phyloP scores from a whole-genome alignment of 2,329 filamentous ascomycete species.

The Magnaporthiopsis poae region DNA sequence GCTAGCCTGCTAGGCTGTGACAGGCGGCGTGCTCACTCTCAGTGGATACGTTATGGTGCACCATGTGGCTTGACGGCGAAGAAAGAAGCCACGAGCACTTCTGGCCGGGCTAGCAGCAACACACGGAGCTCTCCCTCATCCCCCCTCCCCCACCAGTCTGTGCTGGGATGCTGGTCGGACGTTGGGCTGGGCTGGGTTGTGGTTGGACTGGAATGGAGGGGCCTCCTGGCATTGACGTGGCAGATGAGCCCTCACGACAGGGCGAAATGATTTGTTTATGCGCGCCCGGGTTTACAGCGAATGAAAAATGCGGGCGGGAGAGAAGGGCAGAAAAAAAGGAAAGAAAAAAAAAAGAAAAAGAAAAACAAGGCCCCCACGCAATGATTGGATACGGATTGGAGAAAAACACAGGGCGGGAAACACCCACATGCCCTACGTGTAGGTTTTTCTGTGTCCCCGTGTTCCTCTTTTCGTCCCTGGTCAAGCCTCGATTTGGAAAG shows the following conservation, averaged over 20 bases:
- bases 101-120: not conserved
- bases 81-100: not conserved
- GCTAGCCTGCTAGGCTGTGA: not conserved
- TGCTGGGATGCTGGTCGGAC: not conserved
- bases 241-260: conserved; percentile 2
- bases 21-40: not conserved
- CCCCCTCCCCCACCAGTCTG: not conserved
- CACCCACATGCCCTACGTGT: too few species aligned
- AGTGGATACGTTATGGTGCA: not conserved
- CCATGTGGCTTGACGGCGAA: not conserved
- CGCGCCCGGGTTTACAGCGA: not conserved
- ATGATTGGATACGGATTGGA: too few species aligned
- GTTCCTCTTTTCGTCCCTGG: not conserved
- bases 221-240: conserved; percentile 4
- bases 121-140: not conserved
- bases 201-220: not conserved
- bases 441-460: not conserved
- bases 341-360: not conserved
- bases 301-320: not conserved
- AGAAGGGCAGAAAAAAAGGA: not conserved
- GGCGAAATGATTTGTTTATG: not conserved
- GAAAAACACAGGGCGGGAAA: too few species aligned
- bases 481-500: not conserved
- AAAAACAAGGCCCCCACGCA: not conserved
- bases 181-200: not conserved